phyloP scores from a whole-genome alignment of 139 green algal genomes.

The Coelastrella sp. region DNA sequence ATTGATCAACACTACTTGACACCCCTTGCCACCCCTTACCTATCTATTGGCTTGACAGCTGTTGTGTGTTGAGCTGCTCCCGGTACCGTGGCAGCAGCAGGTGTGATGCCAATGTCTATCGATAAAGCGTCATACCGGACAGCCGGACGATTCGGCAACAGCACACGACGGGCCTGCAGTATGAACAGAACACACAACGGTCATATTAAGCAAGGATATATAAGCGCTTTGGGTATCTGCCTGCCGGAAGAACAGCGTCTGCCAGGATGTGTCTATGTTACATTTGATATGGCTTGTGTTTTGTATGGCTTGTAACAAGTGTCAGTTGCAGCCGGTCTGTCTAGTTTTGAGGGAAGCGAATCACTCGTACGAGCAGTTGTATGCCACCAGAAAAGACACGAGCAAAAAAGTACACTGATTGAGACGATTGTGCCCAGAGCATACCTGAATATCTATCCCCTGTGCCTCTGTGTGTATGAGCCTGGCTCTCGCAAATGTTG shows the following conservation, averaged over 20 bases:
- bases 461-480: conserved; percentile 85
- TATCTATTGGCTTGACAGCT: conserved; percentile 95
- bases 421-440: too few species aligned
- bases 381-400: too few species aligned
- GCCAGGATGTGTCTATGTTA: not conserved
- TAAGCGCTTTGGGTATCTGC: too few species aligned
- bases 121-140: conserved; percentile 93
- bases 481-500: conserved; percentile 75
- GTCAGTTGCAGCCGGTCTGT: too few species aligned
- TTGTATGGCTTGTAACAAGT: too few species aligned
- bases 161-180: conserved; percentile 65
- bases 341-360: too few species aligned
- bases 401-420: not conserved
- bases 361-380: too few species aligned
- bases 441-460: conserved; percentile 73
- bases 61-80: conserved; percentile 79
- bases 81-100: conserved; percentile 63
- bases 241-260: not conserved
- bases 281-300: too few species aligned
- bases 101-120: conserved; percentile 94
- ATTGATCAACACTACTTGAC: not conserved
- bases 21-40: conserved; percentile 52
- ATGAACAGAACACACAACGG: not conserved
- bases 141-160: conserved; percentile 70
- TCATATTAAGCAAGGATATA: not conserved